Evolutionary conservation across 192 early-diverging fungal genomes (phyloP).

Genomic region (Backusella macrospora): DNA sequence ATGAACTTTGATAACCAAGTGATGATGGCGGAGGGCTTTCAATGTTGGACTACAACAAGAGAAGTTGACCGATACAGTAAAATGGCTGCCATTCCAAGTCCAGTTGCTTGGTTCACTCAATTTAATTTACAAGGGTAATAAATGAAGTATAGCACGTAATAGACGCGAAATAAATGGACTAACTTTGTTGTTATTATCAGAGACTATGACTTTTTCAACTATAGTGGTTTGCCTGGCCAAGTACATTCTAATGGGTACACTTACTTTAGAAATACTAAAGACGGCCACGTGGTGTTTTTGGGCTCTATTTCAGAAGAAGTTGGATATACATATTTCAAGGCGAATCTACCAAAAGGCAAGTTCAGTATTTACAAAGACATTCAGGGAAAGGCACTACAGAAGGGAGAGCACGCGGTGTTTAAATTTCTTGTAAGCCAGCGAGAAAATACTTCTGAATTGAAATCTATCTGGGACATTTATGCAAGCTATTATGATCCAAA

Average conservation of each 20-base stretch:
- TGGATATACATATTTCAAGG: slow-evolving; percentile 50
- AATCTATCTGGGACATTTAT: slow-evolving; percentile 37
- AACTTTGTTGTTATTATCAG: slow-evolving; percentile 13
- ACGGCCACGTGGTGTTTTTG: slow-evolving; percentile 20
- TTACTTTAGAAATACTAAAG: slow-evolving; percentile 33
- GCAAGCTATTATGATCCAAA: slow-evolving; percentile 31
- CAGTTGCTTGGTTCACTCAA: slow-evolving; percentile 40
- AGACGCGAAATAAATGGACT: neutral
- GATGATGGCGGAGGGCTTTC: slow-evolving; percentile 54
- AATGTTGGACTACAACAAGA: slow-evolving; percentile 48
- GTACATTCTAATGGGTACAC: slow-evolving; percentile 48
- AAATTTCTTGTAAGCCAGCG: slow-evolving; percentile 19
- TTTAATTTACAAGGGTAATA: slow-evolving; percentile 42
- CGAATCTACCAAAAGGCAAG: slow-evolving; percentile 32
- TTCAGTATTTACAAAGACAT: slow-evolving; percentile 49
- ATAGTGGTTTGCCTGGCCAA: slow-evolving; percentile 43
- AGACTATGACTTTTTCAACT: slow-evolving; percentile 46
- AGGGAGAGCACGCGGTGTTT: neutral
- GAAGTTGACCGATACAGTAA: slow-evolving; percentile 35
- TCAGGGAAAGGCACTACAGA: slow-evolving; percentile 42
- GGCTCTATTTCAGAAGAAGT: slow-evolving; percentile 48
- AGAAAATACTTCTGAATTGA: slow-evolving; percentile 21
- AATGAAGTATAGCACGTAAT: neutral
- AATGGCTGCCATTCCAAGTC: slow-evolving; percentile 39
- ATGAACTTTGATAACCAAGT: slow-evolving; percentile 29